phyloP scores from a whole-genome alignment of 1,284 basidiomycete genomes.

The Golubevia pallescens region DNA sequence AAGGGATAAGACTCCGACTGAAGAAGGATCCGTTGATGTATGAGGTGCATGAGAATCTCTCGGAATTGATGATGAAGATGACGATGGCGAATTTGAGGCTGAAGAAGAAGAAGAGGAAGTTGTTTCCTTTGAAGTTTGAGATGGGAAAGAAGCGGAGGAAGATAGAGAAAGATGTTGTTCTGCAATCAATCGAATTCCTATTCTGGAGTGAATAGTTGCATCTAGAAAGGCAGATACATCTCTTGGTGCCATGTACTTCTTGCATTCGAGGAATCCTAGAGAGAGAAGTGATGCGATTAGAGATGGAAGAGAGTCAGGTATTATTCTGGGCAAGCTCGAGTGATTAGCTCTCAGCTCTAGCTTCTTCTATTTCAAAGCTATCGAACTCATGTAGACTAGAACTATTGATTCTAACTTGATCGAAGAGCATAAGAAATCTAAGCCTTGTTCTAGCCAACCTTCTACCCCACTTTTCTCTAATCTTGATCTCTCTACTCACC shows the following conservation, averaged over 20 bases:
- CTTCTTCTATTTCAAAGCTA: too few relatives aligned
- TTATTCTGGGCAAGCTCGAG: too few relatives aligned
- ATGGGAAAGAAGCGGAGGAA: conserved; percentile 11
- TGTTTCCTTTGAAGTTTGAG: conserved; percentile 3
- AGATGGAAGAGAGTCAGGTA: too few relatives aligned
- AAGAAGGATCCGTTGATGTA: background rate
- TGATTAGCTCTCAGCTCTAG: too few relatives aligned
- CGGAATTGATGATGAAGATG: background rate
- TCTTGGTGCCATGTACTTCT: conserved; percentile 78
- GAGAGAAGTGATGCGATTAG: too few relatives aligned
- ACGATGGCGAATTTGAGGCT: background rate
- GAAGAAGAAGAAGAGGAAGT: background rate
- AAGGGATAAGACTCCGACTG: background rate
- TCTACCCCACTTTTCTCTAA: too few relatives aligned
- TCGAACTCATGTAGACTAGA: too few relatives aligned
- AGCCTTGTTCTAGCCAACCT: too few relatives aligned
- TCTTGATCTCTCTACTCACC: conserved; percentile 65
- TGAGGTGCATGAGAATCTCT: background rate
- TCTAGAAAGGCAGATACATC: conserved; percentile 82
- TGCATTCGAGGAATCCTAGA: conserved; percentile 88
- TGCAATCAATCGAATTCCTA: conserved; percentile 85
- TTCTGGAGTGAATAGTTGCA: conserved; percentile 81
- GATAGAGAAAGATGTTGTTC: conserved; percentile 85
- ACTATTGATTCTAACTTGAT: too few relatives aligned
- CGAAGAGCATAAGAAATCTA: too few relatives aligned